A percentile compares a stretch with the other conserved stretches of the same genome.
phyloP scores from a whole-genome alignment of 495 filamentous ascomycete species.

The Melanomma pulvis-pyrius region DNA sequence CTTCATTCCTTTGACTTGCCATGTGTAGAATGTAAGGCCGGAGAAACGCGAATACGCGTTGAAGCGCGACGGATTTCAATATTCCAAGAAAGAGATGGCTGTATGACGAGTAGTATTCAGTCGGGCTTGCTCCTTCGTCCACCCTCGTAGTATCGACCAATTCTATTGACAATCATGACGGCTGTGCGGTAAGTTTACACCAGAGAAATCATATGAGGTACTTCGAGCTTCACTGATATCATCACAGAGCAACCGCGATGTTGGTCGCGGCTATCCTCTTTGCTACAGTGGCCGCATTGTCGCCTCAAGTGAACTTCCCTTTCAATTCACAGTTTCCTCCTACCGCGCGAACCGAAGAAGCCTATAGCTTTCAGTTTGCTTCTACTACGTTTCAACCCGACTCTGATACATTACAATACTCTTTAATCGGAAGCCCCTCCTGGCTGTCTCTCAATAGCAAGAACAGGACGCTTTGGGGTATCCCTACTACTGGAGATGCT shows the following conservation, averaged over 20 bases:
- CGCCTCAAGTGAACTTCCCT: conserved; percentile 61
- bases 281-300: conserved; percentile 46
- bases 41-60: conserved; percentile 23
- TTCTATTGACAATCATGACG: conserved; percentile 5
- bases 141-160: neutral
- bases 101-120: conserved; percentile 11
- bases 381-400: conserved; percentile 65
- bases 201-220: neutral
- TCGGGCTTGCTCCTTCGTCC: neutral
- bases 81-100: conserved; percentile 24
- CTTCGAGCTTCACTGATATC: neutral
- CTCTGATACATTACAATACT: conserved; percentile 59
- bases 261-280: conserved; percentile 15
- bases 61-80: conserved; percentile 27
- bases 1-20: conserved; percentile 15
- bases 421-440: conserved; percentile 61
- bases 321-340: conserved; percentile 78
- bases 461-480: conserved; percentile 66
- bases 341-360: conserved; percentile 65
- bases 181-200: conserved; percentile 9
- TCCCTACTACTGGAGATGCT: conserved; percentile 59
- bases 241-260: conserved; percentile 5
- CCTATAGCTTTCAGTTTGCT: conserved; percentile 70
- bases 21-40: conserved; percentile 13
- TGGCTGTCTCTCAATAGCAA: conserved; percentile 71